Base-by-base conservation (phyloP, 83 land plant genomes). In the Diphasiastrum complanatum region DNA sequence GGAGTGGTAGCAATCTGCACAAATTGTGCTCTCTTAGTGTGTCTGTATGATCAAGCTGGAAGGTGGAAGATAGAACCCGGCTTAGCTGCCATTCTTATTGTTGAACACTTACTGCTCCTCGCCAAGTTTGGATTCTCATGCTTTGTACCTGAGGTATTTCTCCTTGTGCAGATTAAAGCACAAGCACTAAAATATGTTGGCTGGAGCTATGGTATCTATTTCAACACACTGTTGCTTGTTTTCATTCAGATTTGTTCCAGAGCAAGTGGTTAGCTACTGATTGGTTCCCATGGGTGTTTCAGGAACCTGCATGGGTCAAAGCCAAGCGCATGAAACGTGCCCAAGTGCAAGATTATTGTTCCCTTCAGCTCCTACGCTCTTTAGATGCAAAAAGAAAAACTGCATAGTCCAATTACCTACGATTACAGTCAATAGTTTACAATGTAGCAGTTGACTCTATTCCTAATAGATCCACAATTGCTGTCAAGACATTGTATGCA, bases 271-370 rank as follows among this genome's bases (percentile, higher is more conserved):
- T 61, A 11, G 12, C 23, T 18, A 11, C n/a, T 24, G n/a, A n/a
- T 2, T 5, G 0, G 10, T 64, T 1, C 26, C 26, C 28, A 19
- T 33, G 11, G 4, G 19, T 29, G 5, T 45, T 2, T 23, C 61
- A 90, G 97, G 92, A 86, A 47, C 97, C 97, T 36, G 91, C 97
- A 10, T 90, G 91, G 97, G 85, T 90, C 19, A 81, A 72, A 70
- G 91, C 97, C 4, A 81, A 71, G 5, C 79, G 82, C 1, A 50
- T 79, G 73, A 79, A 67, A 60, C 79, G 74, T 49, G 80, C 65
- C 5, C 80, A 75, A 14, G 79, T 83, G 18, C 79, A 75, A 52
- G 81, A 82, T 24, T 33, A 72, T 20, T 74, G 75, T 41, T 79
- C 86, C 0, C 77, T 65, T 54, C 80, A 78, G 57, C 71, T 86